These are phyloP conservation scores for Neonectria magnoliae DNA, from an alignment of 2,329 filamentous ascomycete species.

Conservation along the genomic window DNA sequence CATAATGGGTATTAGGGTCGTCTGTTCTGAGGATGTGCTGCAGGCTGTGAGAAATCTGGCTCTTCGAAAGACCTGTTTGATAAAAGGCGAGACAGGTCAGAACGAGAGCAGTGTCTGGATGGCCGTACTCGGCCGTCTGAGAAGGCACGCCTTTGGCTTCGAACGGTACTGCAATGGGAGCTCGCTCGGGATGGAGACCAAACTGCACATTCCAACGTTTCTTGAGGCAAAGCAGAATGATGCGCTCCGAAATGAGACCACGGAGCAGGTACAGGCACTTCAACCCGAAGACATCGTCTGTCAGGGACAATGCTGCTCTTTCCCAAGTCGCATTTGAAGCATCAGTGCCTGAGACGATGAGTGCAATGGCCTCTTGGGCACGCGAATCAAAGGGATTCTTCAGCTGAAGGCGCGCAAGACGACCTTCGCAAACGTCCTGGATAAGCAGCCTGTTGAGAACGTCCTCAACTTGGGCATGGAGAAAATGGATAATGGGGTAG, in stretches of 20 bases:
- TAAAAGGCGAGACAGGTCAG: constrained; percentile 76
- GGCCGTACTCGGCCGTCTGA: constrained; percentile 71
- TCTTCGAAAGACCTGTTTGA: constrained; percentile 62
- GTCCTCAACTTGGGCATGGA: too few species aligned
- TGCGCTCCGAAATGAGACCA: constrained; percentile 67
- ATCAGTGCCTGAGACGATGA: too few species aligned
- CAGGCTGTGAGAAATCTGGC: constrained; percentile 61
- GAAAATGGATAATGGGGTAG: too few species aligned
- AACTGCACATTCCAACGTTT: constrained; percentile 76
- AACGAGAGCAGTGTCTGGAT: constrained; percentile 72
- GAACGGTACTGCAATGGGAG: constrained; percentile 73
- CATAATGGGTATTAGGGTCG: constrained; percentile 66
- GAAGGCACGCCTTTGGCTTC: constrained; percentile 72
- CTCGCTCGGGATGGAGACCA: constrained; percentile 62
- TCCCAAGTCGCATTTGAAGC: too few species aligned
- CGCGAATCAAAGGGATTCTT: too few species aligned
- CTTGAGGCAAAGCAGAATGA: constrained; percentile 66
- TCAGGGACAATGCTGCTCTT: too few species aligned
- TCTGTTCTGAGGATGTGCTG: constrained; percentile 63
- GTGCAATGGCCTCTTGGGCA: too few species aligned
- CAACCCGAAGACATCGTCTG: constrained; percentile 46
- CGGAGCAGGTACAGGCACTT: constrained; percentile 63
- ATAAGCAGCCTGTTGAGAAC: too few species aligned
- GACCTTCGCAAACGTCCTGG: too few species aligned
- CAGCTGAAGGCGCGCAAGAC: too few species aligned